phyloP scores from a whole-genome alignment of 1,139 yeast species.

The Entelexis sorbosivorans region DNA sequence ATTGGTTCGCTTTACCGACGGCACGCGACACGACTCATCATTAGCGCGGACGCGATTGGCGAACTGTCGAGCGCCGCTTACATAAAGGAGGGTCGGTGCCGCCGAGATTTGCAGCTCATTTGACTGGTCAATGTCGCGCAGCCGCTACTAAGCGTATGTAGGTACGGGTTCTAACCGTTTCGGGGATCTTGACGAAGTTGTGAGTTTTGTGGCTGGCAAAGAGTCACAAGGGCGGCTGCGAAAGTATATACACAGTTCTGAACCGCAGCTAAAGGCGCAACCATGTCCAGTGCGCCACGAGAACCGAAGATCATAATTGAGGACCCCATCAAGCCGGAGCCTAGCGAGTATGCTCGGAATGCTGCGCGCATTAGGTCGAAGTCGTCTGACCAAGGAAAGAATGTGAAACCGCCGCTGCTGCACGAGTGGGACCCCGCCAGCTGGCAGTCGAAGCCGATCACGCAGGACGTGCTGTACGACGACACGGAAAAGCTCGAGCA shows the following conservation, averaged over 20 bases:
- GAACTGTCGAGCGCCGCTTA: neutral
- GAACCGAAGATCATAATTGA: constrained; percentile 26
- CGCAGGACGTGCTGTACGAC: constrained; percentile 36
- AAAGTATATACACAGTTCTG: too few species aligned
- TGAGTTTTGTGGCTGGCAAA: too few species aligned
- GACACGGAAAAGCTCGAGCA: constrained; percentile 32
- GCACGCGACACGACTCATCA: neutral
- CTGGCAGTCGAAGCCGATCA: constrained; percentile 37
- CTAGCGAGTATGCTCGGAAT: constrained; percentile 32
- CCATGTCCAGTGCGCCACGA: neutral
- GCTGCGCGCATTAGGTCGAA: constrained; percentile 34
- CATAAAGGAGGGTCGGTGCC: too few species aligned
- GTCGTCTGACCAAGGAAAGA: constrained; percentile 25
- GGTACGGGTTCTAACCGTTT: too few species aligned
- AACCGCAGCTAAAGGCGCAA: neutral
- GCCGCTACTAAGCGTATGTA: too few species aligned
- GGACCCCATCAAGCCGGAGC: constrained; percentile 30
- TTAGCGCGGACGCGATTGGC: neutral
- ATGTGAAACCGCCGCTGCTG: constrained; percentile 13
- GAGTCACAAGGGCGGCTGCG: too few species aligned
- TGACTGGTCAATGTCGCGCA: too few species aligned
- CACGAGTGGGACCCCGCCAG: constrained; percentile 34
- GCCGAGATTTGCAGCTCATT: too few species aligned
- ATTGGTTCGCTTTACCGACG: neutral
- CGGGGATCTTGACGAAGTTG: too few species aligned